These are phyloP conservation scores for Leishmania tropica DNA, from an alignment of 208 protist species.

Conservation along the genomic window DNA sequence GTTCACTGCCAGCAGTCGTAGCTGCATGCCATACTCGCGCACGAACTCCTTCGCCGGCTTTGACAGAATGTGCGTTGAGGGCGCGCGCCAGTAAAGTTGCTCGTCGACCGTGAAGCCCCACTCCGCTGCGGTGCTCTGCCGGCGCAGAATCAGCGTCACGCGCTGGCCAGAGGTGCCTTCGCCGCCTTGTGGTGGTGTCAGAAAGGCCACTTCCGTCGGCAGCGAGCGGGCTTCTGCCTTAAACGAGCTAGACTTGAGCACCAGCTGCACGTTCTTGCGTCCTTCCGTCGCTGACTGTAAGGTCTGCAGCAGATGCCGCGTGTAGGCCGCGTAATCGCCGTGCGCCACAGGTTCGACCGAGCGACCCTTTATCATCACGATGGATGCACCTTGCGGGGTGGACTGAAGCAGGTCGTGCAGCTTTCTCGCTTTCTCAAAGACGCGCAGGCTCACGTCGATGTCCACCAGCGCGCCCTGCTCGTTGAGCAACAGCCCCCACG, in stretches of 20 bases:
- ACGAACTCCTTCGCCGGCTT: constrained; percentile 34
- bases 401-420: constrained; percentile 55
- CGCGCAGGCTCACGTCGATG: constrained; percentile 64
- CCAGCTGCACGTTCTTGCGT: constrained; percentile 44
- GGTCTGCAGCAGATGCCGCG: constrained; percentile 19
- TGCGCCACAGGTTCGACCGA: constrained; percentile 12
- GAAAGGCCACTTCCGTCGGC: constrained; percentile 42
- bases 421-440: constrained; percentile 40
- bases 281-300: constrained; percentile 16
- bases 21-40: constrained; percentile 35
- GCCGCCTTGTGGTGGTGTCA: constrained; percentile 48
- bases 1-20: constrained; percentile 63
- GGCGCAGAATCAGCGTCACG: constrained; percentile 49
- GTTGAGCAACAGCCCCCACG: constrained; percentile 80
- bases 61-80: constrained; percentile 15
- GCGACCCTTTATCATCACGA: constrained; percentile 50
- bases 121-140: constrained; percentile 30
- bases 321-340: constrained; percentile 19
- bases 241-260: constrained; percentile 35
- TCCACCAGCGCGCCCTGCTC: constrained; percentile 58
- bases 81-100: constrained; percentile 27
- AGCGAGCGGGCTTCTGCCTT: constrained; percentile 34
- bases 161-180: constrained; percentile 61
- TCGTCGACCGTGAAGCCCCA: constrained; percentile 41
- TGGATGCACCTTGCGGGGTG: constrained; percentile 36